Evolutionary conservation across 2,329 filamentous ascomycete genomes (phyloP), one percentile per base, ranked within the genome.

Genomic region (Geosmithia putterillii): DNA sequence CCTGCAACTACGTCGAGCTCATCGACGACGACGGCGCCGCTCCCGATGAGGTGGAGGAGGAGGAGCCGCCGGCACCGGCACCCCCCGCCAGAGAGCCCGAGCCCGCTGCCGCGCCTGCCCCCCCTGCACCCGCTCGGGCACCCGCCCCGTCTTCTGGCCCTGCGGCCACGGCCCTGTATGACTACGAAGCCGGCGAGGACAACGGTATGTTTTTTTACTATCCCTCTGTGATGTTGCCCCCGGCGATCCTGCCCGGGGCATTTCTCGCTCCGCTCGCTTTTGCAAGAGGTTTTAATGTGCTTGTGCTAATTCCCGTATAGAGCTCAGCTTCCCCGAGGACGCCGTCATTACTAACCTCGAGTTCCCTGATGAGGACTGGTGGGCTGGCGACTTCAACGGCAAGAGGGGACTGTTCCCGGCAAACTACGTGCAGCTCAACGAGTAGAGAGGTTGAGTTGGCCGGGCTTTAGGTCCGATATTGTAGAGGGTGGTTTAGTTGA

Each of bases 361-460:
- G 68, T 96, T 96, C 64, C 92, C 92, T 2, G 92, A 96, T 55
- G 90, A 96, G 51, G 92, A 98, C 59, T 98, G 92, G 92, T 98
- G 92, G 92, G 84, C 90, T 54, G 92, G 92, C 46, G 79, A 85
- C 55, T 94, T 83, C 62, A 73, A 80, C 21, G 88, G 88, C 42
- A 75, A 81, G 45, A 75, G 76, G 23, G 92, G 92, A 48, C 73
- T 98, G 39, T 98, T 98, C 76, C 80, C 80, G 12, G 74, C 79
- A 57, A 83, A 83, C 59, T 83, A 83, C 52, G 80, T 83, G 49
- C 66, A 80, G 59, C 62, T 81, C 43, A 63, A 77, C 52, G 49
- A 57, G 48, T 63, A 50, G 51, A 42, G 23, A 18, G 12, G 28
- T 12, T 12, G 5, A 32, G 28, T 9, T 12, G 15, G 18, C 17